These are phyloP conservation scores for Ustilago vetiveriae DNA, from an alignment of 1,284 basidiomycete genomes.

Conservation along the genomic window DNA sequence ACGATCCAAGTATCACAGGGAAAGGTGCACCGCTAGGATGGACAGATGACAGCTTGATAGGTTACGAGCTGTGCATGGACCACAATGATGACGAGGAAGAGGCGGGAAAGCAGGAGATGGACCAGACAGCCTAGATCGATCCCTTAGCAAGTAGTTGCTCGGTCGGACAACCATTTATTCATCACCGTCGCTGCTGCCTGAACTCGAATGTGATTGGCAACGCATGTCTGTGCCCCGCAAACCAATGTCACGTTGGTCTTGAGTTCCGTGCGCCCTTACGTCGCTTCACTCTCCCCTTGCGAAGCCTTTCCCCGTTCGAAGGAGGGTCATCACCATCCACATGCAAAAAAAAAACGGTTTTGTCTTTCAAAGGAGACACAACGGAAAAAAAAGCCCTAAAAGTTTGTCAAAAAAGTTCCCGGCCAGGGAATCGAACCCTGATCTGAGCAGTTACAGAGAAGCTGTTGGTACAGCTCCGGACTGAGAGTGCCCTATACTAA, in stretches of 20 bases:
- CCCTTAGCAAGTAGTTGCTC: too few relatives aligned
- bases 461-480: too few relatives aligned
- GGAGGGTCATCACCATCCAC: too few relatives aligned
- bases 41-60: slow-evolving; percentile 9
- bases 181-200: too few relatives aligned
- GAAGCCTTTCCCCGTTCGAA: too few relatives aligned
- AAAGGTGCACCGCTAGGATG: slow-evolving; percentile 25
- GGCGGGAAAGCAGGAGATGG: slow-evolving; percentile 23
- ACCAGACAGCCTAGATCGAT: slow-evolving; percentile 20
- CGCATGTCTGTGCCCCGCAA: too few relatives aligned
- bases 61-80: not conserved
- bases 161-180: too few relatives aligned
- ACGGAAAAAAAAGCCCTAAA: not conserved
- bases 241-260: too few relatives aligned
- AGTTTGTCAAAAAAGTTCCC: slow-evolving; percentile 39
- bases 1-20: slow-evolving; percentile 38
- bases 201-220: too few relatives aligned
- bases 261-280: too few relatives aligned
- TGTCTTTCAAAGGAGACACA: too few relatives aligned
- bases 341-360: not conserved
- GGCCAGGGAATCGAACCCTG: slow-evolving; percentile 55
- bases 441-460: slow-evolving; percentile 50
- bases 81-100: not conserved
- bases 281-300: too few relatives aligned
- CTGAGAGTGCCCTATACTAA: slow-evolving; percentile 47